Evolutionary conservation across 2,329 filamentous ascomycete genomes (phyloP), one percentile per base, ranked within the genome.

Genomic region (Fusarium acutatum): DNA sequence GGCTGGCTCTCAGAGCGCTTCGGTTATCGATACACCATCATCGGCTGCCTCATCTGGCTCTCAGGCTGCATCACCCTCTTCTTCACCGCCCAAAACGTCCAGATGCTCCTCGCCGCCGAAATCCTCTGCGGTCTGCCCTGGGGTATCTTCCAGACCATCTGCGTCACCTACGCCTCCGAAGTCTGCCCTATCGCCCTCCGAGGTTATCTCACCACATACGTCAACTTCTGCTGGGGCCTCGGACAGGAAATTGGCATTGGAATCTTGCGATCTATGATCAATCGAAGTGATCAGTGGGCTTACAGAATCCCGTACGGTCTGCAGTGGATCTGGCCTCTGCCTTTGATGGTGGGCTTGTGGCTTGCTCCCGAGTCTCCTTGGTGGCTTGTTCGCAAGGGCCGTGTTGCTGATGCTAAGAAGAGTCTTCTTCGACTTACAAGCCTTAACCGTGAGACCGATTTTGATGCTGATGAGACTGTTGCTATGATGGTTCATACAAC

Each of bases 401-500:
- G 86, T 40, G 82, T 89, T 43, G 88, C 90, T 9, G 90, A 93
- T 20, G 92, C 92, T 14, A 93, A 93, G 83, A 83, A 84, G 57
- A 85, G 91, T 6, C 86, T 94, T 28, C 83, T 92, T 47, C 89
- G 92, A 11, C 84, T 94, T 18, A 93, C 92, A 5, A 91, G 87
- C 74, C 75, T 86, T 7, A 84, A 90, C 71, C 85, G 86, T 53
- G 91, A 94, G 67, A 91, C 90, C 0, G 88, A 92, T 66, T 95
- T 96, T 75, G 89, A 97, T 78, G 89, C 93, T 12, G 93, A 97
- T 66, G 94, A 96, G 83, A 96, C 94, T 0, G 86, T 97, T 50
- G 91, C 93, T 77, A 97, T 97, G 94, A 97, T 97, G 93, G 90
- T 94, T 2, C 94, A 97, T 79, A 97, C 94, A 1, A 95, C 93